phyloP scores from a whole-genome alignment of 2,329 filamentous ascomycete species.

The Ophiostoma novo-ulmi region DNA sequence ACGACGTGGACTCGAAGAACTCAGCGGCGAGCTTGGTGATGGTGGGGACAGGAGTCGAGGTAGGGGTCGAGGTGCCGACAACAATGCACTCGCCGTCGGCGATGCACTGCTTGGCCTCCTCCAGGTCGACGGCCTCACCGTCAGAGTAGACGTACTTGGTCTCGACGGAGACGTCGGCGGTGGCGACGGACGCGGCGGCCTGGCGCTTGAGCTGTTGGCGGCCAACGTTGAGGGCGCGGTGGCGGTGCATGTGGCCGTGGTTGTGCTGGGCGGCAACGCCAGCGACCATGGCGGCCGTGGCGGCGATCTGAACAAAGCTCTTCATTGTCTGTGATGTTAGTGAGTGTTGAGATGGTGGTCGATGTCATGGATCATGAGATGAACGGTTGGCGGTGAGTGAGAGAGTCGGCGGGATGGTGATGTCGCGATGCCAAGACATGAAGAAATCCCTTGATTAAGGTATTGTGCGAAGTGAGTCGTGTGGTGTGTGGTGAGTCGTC shows the following conservation, averaged over 20 bases:
- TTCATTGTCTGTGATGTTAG: constrained; percentile 41
- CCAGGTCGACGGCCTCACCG: constrained; percentile 54
- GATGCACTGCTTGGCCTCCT: constrained; percentile 67
- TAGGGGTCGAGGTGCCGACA: constrained; percentile 54
- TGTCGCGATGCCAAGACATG: too few relatives aligned
- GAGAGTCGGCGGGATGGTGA: too few relatives aligned
- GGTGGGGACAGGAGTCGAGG: constrained; percentile 40
- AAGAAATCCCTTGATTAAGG: background rate
- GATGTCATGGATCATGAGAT: background rate
- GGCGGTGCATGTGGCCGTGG: constrained; percentile 55
- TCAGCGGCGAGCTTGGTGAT: constrained; percentile 40
- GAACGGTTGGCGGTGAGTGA: too few relatives aligned
- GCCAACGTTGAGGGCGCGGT: constrained; percentile 41
- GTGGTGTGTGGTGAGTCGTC: too few relatives aligned
- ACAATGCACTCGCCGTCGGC: constrained; percentile 64
- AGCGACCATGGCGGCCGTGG: constrained; percentile 49
- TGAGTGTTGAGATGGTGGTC: background rate
- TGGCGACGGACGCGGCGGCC: constrained; percentile 32
- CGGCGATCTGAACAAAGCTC: constrained; percentile 45
- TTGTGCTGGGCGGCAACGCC: constrained; percentile 49
- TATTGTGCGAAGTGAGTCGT: too few relatives aligned
- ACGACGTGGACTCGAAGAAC: constrained; percentile 48
- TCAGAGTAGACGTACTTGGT: constrained; percentile 65
- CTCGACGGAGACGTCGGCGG: constrained; percentile 55
- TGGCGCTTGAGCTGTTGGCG: constrained; percentile 49